phyloP scores from a whole-genome alignment of 768 basidiomycete genomes.

The Kwoniella dejecticola region DNA sequence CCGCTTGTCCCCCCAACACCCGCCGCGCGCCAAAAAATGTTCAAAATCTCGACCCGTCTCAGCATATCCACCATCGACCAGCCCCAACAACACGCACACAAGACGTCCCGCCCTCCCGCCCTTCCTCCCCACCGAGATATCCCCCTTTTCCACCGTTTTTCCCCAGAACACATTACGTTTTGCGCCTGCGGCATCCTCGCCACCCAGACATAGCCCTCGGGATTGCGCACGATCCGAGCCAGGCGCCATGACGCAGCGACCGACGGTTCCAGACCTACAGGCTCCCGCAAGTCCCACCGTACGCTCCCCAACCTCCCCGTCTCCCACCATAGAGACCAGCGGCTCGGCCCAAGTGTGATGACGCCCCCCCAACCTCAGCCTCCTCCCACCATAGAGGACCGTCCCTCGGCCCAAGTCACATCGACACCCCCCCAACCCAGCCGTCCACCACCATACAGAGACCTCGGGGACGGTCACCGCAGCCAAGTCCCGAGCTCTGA shows the following conservation, averaged over 20 bases:
- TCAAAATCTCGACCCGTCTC: neutral
- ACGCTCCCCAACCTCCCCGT: neutral
- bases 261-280: neutral
- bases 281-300: neutral
- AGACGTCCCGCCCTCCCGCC: neutral
- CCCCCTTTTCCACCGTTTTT: neutral
- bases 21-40: conserved; percentile 2
- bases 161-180: conserved; percentile 7
- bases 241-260: neutral
- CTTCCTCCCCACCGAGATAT: neutral
- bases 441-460: too few relatives aligned
- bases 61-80: neutral
- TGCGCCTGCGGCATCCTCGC: neutral
- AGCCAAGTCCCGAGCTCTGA: too few relatives aligned
- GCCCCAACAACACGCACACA: neutral
- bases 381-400: neutral
- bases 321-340: neutral
- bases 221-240: conserved; percentile 7
- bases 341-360: neutral
- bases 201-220: neutral
- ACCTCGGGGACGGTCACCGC: too few relatives aligned
- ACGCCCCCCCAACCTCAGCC: neutral
- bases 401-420: neutral
- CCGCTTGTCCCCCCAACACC: neutral
- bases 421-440: neutral